Base-by-base conservation (phyloP, 2,329 filamentous ascomycete species). In the Calcarisporium arbuscula region DNA sequence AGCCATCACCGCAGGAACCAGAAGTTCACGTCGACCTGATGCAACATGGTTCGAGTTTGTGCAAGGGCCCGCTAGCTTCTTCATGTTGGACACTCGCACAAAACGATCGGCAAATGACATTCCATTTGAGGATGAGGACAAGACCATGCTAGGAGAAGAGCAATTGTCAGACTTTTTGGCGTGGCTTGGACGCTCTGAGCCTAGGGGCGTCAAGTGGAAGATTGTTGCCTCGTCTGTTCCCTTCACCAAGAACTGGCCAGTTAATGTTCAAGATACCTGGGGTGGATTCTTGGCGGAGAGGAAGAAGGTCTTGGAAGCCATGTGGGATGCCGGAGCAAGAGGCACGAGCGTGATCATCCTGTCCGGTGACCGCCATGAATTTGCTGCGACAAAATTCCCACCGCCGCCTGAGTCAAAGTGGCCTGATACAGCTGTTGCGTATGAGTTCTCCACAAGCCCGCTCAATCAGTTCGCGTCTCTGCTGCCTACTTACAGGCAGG, bases 221-320 rank as follows among this genome's bases (percentile, higher is more conserved):
- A 80, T 98, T 49, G 68, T 98, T 32, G 81, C 89, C 14, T 89
- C 85, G 25, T 89, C 85, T 14, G 84, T 96, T 5, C 92, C 92
- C 0, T 95, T 98, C 56, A 96, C 92, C 6, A 94, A 95, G 64
- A 98, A 98, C 59, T 98, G 92, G 90, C 82, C 79, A 17, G 77
- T 95, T 44, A 90, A 92, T 44, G 79, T 78, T 3, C 71, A 81
- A 41, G 92, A 98, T 54, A 96, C 92, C 0, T 98, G 92, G 92
- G 87, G 86, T 30, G 90, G 90, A 0, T 95, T 94, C 58, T 69
- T 95, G 3, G 64, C 71, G 31, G 92, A 98, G 65, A 80, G 92
- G 12, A 75, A 72, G 35, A 70, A 68, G 36, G 74, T 96, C 18
- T 78, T 98, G 11, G 83, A 95, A 56, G 85, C 86, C 3, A 95